Conservation (phyloP, 225 moss, liverwort and hornwort genomes). For the Bryoerythrophyllum caledonicum region DNA sequence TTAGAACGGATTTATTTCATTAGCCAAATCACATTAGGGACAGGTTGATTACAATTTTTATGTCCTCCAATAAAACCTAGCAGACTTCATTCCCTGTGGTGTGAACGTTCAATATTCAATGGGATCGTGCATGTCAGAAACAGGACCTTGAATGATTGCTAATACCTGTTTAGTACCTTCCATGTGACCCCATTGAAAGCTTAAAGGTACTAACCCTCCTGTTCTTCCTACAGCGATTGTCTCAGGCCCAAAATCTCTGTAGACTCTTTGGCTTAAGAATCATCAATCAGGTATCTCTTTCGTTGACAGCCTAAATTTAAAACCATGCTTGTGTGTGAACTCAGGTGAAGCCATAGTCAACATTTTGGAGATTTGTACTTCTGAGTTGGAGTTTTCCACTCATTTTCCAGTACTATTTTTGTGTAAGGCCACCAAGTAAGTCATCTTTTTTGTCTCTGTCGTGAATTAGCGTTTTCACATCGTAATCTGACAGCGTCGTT, state of each 20-base stretch:
- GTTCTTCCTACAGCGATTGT: conserved; percentile 7
- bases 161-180: conserved; percentile 22
- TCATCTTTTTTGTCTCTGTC: conserved; percentile 2
- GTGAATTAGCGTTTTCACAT: conserved; percentile 8
- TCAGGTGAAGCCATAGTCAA: conserved; percentile 9
- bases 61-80: not conserved
- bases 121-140: not conserved
- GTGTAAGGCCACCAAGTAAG: conserved; percentile 5
- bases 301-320: not conserved
- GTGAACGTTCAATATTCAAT: conserved; percentile 10
- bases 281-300: conserved; percentile 10
- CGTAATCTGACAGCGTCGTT: conserved; percentile 5
- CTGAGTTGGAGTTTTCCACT: not conserved
- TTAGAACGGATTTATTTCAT: conserved; percentile 13
- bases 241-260: conserved; percentile 10
- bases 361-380: not conserved
- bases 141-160: conserved; percentile 17
- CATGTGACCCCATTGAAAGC: conserved; percentile 25
- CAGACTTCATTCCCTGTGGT: not conserved
- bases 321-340: not conserved
- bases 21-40: conserved; percentile 5
- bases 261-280: not conserved
- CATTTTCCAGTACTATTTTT: conserved; percentile 9
- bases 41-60: not conserved
- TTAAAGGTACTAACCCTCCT: conserved; percentile 18